Base-by-base conservation (phyloP, 73 alveolate species). In the Paraurostyla sp. region DNA sequence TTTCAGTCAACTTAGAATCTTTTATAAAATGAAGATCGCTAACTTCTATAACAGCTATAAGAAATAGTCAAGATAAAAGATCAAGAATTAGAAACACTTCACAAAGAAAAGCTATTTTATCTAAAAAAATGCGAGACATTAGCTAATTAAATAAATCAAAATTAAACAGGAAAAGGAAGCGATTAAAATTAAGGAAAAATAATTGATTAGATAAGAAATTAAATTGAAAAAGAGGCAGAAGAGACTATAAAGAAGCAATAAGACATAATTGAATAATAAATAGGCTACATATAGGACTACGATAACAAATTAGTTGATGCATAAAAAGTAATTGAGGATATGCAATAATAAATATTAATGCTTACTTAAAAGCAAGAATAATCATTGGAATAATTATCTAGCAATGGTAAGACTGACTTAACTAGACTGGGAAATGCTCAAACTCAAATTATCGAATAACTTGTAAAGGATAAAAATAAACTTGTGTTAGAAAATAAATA, bases 401-500 rank as follows among this genome's bases (percentile, higher is more conserved):
- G 32, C 22, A 59, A 49, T 30, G 32, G 22, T 25, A 59, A 59
- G 9, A 30, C 23, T 25, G 82, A 65, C 38, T 11, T 30, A 1
- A 13, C 6, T 11, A 16, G 58, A 40, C 41, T 38, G 25, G 82
- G 41, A 33, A 35, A 15, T 22, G 58, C 58, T 7, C 41, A 65
- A 22, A 9, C 41, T 13, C 25, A 65, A 22, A 22, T 65, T 56
- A 65, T 65, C 18, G 82, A 65, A 38, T 40, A 65, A 40, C 58
- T 65, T 11, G 82, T 65, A 9, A 65, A 65, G 41, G 82, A 65
- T 65, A 65, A 65, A 65, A 65, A 65, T 65, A 65, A 58, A 22
- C 38, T 65, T 11, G 41, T 58, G 7, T 58, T 65, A 13, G 82
- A 65, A 65, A 65, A 11, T 38, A 9, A 38, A 38, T 38, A 33